Base-by-base conservation (phyloP, 352 stramenopile genomes). In the Globisporangium paroecandrum region DNA sequence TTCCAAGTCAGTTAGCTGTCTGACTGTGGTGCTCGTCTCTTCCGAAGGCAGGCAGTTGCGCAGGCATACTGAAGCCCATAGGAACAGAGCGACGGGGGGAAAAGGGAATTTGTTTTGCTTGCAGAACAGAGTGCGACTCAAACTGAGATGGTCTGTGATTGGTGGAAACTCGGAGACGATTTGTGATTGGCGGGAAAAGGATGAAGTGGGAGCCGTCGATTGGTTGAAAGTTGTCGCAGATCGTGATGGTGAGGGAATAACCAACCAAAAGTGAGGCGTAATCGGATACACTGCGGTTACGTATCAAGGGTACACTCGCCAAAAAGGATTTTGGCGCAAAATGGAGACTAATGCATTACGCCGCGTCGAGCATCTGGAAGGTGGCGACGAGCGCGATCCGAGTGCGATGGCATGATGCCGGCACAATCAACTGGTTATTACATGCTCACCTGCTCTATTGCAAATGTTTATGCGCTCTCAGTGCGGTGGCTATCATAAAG, bases 1-100 rank as follows among this genome's bases (percentile, higher is more conserved):
- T 58, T 58, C 22, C 51, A 58, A 58, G 51, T 58, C 51, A 58
- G 51, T 58, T n/a, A 58, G 51, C n/a, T 58, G 51, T 57, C 49
- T 32, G 49, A 56, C 49, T 57, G 49, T n/a, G 51, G 51, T 24
- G 10, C 53, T 58, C 53, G 54, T 59, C 54, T 59, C 54, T 59
- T 59, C 54, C 54, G 41, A 47, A 41, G n/a, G 25, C 24, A 27
- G 7, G 22, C 51, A 4, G 51, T 58, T 27, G 24, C 54, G 13
- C 13, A 47, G 15, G 41, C 54, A 59, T 59, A 59, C 25, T 59
- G 54, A 41, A 59, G n/a, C 27, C 27, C 25, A 59, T 38, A 59
- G 25, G n/a, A 59, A 58, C 4, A 36, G 53, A 58, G 53, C 54
- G 54, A 38, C 6, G 54, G 54, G 51, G 51, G 54, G 25, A 41